A percentile compares a stretch with the other conserved stretches of the same genome.
Evolutionary conservation across 768 basidiomycete species (phyloP).

Genomic region (Leccinum uliginosum): DNA sequence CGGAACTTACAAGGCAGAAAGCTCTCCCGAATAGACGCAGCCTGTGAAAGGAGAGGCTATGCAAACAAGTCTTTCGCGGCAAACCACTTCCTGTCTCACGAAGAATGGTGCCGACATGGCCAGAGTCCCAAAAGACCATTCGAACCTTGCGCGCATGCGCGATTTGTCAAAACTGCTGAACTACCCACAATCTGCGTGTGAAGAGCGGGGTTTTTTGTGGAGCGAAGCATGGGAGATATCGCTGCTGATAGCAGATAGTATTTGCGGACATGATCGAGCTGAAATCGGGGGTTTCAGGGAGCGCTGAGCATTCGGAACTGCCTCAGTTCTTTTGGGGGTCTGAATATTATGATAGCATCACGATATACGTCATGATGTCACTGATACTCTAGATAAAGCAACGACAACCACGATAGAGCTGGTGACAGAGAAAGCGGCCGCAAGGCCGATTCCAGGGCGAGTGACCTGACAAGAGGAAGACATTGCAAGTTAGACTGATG

Average conservation of each 20-base stretch:
- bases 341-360: constrained; percentile 28
- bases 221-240: constrained; percentile 1
- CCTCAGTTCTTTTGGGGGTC: constrained; percentile 88
- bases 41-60: constrained; percentile 47
- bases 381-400: background rate
- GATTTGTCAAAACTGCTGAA: constrained; percentile 37
- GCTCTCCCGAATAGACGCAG: constrained; percentile 9
- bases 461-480: constrained; percentile 36
- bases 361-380: background rate
- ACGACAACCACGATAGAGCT: constrained; percentile 74
- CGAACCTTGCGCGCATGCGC: constrained; percentile 46
- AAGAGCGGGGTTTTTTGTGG: constrained; percentile 10
- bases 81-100: constrained; percentile 92
- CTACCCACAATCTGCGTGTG: constrained; percentile 34
- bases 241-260: background rate
- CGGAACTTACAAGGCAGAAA: constrained; percentile 63
- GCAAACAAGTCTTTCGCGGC: constrained; percentile 75
- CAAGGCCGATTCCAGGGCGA: constrained; percentile 64
- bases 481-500: constrained; percentile 11
- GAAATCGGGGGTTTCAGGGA: constrained; percentile 14
- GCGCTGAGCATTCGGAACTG: constrained; percentile 75
- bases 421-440: constrained; percentile 73
- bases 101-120: constrained; percentile 81
- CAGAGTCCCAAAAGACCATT: constrained; percentile 70
- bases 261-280: constrained; percentile 6